A percentile compares a stretch with the other conserved stretches of the same genome.
Conservation (phyloP, 768 basidiomycete genomes). For the Clitopilus passeckerianus region DNA sequence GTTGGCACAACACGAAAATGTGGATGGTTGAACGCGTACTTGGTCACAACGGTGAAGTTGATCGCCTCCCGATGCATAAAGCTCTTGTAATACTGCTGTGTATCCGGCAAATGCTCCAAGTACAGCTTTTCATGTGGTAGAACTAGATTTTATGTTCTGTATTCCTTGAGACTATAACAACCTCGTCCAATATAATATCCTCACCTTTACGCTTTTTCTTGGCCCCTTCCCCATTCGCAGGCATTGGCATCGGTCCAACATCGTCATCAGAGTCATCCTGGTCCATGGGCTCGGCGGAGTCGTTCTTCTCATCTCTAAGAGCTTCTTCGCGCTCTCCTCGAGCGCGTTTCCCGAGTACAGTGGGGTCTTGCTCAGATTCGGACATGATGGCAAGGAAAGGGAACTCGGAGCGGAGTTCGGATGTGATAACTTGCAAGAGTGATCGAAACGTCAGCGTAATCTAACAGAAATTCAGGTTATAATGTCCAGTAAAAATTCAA, state of each 20-base stretch:
- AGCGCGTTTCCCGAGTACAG: slow-evolving; percentile 61
- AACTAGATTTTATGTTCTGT: slow-evolving; percentile 45
- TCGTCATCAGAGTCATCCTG: slow-evolving; percentile 63
- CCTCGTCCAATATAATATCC: slow-evolving; percentile 15
- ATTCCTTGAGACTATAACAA: slow-evolving; percentile 25
- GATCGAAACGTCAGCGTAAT: background rate
- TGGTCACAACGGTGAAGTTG: slow-evolving; percentile 86
- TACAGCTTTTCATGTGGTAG: slow-evolving; percentile 91
- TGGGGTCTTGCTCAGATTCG: slow-evolving; percentile 41
- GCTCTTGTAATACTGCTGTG: slow-evolving; percentile 93
- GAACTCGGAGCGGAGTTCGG: slow-evolving; percentile 12
- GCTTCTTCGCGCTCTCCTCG: slow-evolving; percentile 29
- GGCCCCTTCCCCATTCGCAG: slow-evolving; percentile 34
- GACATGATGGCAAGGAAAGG: slow-evolving; percentile 26
- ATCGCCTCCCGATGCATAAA: slow-evolving; percentile 97
- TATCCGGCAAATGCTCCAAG: slow-evolving; percentile 85
- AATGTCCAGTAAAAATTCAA: background rate
- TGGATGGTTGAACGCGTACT: slow-evolving; percentile 38
- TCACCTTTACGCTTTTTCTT: slow-evolving; percentile 87
- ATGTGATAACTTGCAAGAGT: background rate
- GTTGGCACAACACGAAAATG: background rate
- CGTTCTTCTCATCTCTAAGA: slow-evolving; percentile 13
- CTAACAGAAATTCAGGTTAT: background rate
- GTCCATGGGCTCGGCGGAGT: slow-evolving; percentile 16
- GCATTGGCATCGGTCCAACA: slow-evolving; percentile 86